Evolutionary conservation across 257 asterid genomes (phyloP).

Genomic region (Eustoma russellianum): DNA sequence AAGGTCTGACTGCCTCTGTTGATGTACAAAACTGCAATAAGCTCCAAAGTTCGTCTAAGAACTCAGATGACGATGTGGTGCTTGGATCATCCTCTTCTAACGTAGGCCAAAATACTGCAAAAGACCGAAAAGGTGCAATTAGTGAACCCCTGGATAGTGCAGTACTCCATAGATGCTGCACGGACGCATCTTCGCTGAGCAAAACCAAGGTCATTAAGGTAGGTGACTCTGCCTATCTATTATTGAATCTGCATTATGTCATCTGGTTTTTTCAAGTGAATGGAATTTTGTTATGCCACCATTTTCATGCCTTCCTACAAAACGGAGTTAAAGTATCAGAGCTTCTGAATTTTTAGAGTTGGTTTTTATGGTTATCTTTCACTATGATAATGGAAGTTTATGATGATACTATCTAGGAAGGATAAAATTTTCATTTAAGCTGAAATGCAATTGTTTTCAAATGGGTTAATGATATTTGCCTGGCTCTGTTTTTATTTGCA

Average conservation of each 20-base stretch:
- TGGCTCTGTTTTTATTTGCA: neutral
- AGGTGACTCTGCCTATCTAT: constrained; percentile 7
- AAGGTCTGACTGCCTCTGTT: constrained; percentile 21
- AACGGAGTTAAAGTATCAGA: neutral
- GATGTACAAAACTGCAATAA: constrained; percentile 14
- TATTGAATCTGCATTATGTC: neutral
- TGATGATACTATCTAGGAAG: neutral
- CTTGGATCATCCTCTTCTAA: constrained; percentile 12
- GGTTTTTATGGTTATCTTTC: neutral
- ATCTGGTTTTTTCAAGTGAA: neutral
- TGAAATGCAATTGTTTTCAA: neutral
- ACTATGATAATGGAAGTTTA: constrained; percentile 7
- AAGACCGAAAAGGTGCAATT: constrained; percentile 12
- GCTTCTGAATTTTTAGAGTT: neutral
- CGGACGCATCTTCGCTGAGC: constrained; percentile 6
- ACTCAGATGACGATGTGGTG: constrained; percentile 19
- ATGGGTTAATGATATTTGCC: neutral
- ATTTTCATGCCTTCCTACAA: neutral
- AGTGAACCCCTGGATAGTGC: constrained; percentile 14
- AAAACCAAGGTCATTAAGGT: constrained; percentile 33
- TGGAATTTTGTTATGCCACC: no score
- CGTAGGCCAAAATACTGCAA: constrained; percentile 7
- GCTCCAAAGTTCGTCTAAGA: constrained; percentile 16
- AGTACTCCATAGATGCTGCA: constrained; percentile 8
- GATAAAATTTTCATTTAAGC: no score